Percentiles rank a stretch among this genome's conserved stretches.
These are phyloP conservation scores for Urochloa ruziziensis DNA, from an alignment of 176 grass and related monocot species.

Conservation along the genomic window DNA sequence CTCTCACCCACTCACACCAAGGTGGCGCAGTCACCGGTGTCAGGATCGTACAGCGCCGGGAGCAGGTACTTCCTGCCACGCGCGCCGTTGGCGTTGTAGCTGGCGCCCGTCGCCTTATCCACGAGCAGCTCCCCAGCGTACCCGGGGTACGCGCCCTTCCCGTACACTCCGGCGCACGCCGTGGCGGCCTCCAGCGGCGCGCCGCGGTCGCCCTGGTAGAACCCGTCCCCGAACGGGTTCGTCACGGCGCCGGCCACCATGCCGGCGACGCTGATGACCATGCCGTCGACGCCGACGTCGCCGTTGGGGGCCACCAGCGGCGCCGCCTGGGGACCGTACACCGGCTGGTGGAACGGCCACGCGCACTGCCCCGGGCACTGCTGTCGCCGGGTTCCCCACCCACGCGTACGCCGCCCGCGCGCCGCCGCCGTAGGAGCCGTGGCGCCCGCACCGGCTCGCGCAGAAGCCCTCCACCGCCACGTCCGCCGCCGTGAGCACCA, in stretches of 20 bases:
- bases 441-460: conserved; percentile 39
- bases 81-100: conserved; percentile 52
- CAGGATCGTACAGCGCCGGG: conserved; percentile 47
- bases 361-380: conserved; percentile 66
- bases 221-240: conserved; percentile 54
- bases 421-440: background rate
- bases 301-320: conserved; percentile 39
- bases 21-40: conserved; percentile 23
- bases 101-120: conserved; percentile 30
- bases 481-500: conserved; percentile 57
- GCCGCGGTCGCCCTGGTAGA: conserved; percentile 42
- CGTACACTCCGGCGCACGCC: conserved; percentile 53
- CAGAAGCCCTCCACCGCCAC: conserved; percentile 60
- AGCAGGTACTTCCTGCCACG: conserved; percentile 53
- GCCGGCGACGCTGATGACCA: conserved; percentile 41
- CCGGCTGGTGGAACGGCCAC: conserved; percentile 55
- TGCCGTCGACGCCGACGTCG: conserved; percentile 48
- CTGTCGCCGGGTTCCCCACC: conserved; percentile 35
- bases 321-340: conserved; percentile 27
- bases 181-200: conserved; percentile 47
- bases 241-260: conserved; percentile 45
- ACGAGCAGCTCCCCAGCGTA: conserved; percentile 31
- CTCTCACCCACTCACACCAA: conserved; percentile 12
- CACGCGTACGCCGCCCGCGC: conserved; percentile 42
- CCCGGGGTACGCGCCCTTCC: conserved; percentile 48